A percentile compares a stretch with the other conserved stretches of the same genome.
phyloP scores from a whole-genome alignment of 768 basidiomycete genomes.

The Amanita subjunquillea region DNA sequence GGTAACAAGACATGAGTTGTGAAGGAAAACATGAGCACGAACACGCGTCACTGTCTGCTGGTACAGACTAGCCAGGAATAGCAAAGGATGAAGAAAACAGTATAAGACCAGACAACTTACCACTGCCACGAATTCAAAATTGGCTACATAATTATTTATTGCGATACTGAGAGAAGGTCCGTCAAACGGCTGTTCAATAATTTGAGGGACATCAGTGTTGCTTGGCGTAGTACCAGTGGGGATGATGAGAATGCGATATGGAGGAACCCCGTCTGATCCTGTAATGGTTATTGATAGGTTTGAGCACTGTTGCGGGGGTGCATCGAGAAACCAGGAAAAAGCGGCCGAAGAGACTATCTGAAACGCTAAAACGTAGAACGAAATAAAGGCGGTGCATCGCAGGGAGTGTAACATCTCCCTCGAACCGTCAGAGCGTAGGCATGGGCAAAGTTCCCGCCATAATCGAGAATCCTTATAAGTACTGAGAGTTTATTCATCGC shows the following conservation, averaged over 20 bases:
- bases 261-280: slow-evolving; percentile 49
- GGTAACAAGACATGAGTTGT: not conserved
- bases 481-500: too few relatives aligned
- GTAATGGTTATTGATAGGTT: slow-evolving; percentile 47
- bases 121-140: slow-evolving; percentile 59
- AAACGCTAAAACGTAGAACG: slow-evolving; percentile 12
- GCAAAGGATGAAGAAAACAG: slow-evolving; percentile 2
- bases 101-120: not conserved
- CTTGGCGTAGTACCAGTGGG: slow-evolving; percentile 56
- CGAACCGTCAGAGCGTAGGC: too few relatives aligned
- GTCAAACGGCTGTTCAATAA: slow-evolving; percentile 44
- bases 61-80: not conserved
- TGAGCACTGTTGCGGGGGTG: slow-evolving; percentile 52
- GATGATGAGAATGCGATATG: slow-evolving; percentile 56
- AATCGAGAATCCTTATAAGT: too few relatives aligned
- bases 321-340: slow-evolving; percentile 35
- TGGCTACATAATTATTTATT: slow-evolving; percentile 50
- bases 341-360: slow-evolving; percentile 20
- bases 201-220: slow-evolving; percentile 51
- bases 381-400: slow-evolving; percentile 7
- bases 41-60: too few relatives aligned
- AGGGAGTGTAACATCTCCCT: not conserved
- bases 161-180: slow-evolving; percentile 36
- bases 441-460: too few relatives aligned
- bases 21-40: too few relatives aligned